Base-by-base conservation (phyloP, 306 rosid genomes). In the Ochetophila trinervis region DNA sequence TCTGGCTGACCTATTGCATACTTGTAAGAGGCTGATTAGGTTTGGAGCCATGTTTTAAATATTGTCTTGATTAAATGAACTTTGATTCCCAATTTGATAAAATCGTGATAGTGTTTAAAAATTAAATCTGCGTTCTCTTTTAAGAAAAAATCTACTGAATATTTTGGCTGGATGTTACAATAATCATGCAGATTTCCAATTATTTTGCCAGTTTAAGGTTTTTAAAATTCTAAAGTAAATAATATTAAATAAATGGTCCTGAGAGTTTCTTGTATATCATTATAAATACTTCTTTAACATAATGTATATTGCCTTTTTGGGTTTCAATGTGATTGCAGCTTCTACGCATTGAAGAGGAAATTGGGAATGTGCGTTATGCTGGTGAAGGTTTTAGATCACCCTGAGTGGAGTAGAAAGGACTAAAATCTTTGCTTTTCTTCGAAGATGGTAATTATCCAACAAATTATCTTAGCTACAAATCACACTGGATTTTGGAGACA, bases 291-390 rank as follows among this genome's bases (percentile, higher is more conserved):
- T 4, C 16, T 11, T 4, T 53, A 18, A 18, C 14, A 5, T 27
- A 3, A 20, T 12, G 0, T 12, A n/a, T 30, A 14, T 7, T 53
- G 18, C 5, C 24, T 49, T 42, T 4, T n/a, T 16, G 23, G 17
- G 48, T 6, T 74, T 67, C 18, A 62, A 54, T 66, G 65, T 70
- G 65, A 13, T 83, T 81, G 70, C 95, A 94, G 97, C 99, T 90
- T 71, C 87, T 94, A 78, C 97, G 97, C 60, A 90, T 94, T 65
- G 99, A 94, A 77, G 97, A 93, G 84, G 99, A 94, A 68, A 88
- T 90, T 18, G 95, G 89, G 65, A 83, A 70, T 22, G 96, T 94
- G 78, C 90, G 85, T n/a, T 94, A 94, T 58, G 99, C 97, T 1
- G 97, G 99, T 8, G 86, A 90, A 75, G 87, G 90, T 60, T 94